Conservation (phyloP, 305 asterid species). For the Lippia alba region DNA sequence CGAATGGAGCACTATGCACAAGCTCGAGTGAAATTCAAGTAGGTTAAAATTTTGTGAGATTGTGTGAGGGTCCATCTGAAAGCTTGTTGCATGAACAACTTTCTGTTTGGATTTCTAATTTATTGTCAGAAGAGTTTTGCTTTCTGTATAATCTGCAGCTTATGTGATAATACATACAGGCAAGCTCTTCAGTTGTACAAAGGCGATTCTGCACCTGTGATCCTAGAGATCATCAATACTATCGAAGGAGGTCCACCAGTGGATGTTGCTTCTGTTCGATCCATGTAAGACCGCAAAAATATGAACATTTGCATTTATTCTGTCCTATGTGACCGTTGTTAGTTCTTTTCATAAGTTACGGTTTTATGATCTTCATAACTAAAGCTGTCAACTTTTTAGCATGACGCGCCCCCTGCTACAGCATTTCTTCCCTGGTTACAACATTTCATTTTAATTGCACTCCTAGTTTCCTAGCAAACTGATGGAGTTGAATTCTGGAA, state of each 20-base stretch:
- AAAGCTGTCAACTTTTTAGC: conserved; percentile 22
- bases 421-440: conserved; percentile 20
- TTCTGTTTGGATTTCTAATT: conserved; percentile 14
- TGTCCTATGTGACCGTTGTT: conserved; percentile 15
- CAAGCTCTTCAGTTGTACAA: conserved; percentile 95
- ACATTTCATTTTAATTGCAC: conserved; percentile 20
- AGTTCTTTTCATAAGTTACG: conserved; percentile 25
- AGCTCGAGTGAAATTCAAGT: conserved; percentile 99
- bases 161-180: conserved; percentile 55
- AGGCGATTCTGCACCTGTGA: conserved; percentile 80
- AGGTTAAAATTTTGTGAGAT: conserved; percentile 34
- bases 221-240: conserved; percentile 86
- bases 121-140: conserved; percentile 27
- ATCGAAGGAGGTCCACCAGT: conserved; percentile 98
- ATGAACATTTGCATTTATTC: conserved; percentile 15
- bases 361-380: conserved; percentile 17
- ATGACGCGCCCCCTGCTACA: conserved; percentile 20
- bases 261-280: conserved; percentile 93
- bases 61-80: conserved; percentile 17
- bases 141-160: conserved; percentile 33
- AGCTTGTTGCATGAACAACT: conserved; percentile 21
- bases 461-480: background rate
- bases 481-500: conserved; percentile 9
- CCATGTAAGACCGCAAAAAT: conserved; percentile 79
- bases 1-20: conserved; percentile 97